Evolutionary conservation across 257 asterid genomes (phyloP).

Genomic region (Fraxinus anomala): DNA sequence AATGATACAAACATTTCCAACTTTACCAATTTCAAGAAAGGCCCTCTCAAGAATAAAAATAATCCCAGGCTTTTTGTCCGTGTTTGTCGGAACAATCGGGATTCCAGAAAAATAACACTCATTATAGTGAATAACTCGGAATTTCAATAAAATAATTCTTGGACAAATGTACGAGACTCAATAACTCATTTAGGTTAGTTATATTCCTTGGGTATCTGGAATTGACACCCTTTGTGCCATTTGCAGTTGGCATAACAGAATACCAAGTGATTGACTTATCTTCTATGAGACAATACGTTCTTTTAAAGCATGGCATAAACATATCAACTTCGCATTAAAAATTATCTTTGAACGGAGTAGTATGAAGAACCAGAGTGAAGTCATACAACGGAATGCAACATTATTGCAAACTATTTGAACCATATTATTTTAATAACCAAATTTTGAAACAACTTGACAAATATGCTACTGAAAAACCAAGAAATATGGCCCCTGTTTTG

Average conservation of each 20-base stretch:
- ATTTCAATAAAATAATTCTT: too few relatives aligned
- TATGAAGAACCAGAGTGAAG: neutral
- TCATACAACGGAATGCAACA: neutral
- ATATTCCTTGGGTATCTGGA: neutral
- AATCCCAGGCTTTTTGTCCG: conserved; percentile 51
- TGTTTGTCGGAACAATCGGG: conserved; percentile 47
- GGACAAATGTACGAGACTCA: too few relatives aligned
- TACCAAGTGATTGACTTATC: neutral
- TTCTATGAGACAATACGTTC: neutral
- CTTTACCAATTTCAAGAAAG: conserved; percentile 80
- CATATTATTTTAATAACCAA: neutral
- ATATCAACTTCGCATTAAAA: neutral
- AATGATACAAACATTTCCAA: conserved; percentile 65
- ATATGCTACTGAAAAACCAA: neutral
- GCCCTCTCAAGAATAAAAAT: conserved; percentile 82
- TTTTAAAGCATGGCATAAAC: neutral
- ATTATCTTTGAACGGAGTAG: neutral
- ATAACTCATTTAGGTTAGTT: neutral
- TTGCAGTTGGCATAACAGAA: neutral
- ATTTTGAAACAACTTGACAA: neutral
- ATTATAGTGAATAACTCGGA: neutral
- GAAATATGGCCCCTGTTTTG: neutral
- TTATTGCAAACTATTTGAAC: neutral
- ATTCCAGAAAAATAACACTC: conserved; percentile 45
- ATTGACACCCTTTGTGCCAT: neutral